phyloP scores from a whole-genome alignment of 441 rosid species.

The Euphorbia celastroides region DNA sequence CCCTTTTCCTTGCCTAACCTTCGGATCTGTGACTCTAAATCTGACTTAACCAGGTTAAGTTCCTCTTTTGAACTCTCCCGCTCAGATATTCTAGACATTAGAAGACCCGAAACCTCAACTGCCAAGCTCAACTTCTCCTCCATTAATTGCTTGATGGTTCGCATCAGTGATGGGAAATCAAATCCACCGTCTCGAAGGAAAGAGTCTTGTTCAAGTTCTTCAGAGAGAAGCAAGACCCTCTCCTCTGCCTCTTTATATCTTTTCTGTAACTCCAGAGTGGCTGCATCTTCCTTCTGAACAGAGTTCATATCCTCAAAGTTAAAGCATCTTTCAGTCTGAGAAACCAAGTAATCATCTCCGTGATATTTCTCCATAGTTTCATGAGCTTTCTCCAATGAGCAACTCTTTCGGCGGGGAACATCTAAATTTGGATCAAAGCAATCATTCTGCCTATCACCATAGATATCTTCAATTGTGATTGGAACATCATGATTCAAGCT shows the following conservation, averaged over 20 bases:
- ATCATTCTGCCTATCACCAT: constrained; percentile 45
- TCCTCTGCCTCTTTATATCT: constrained; percentile 69
- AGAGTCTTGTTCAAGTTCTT: constrained; percentile 56
- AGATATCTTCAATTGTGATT: constrained; percentile 73
- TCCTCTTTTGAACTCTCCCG: constrained; percentile 60
- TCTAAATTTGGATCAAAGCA: constrained; percentile 42
- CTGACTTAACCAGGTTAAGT: constrained; percentile 45
- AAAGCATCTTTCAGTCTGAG: constrained; percentile 27
- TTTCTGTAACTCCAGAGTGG: constrained; percentile 48
- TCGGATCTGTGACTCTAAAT: constrained; percentile 45
- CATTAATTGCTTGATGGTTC: constrained; percentile 44
- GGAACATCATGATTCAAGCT: constrained; percentile 50
- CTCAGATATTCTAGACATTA: constrained; percentile 58
- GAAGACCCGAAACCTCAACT: constrained; percentile 58
- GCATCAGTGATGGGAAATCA: constrained; percentile 61
- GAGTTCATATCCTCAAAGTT: constrained; percentile 27
- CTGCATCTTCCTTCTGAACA: constrained; percentile 36
- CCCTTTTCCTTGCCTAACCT: constrained; percentile 70
- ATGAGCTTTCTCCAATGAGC: constrained; percentile 35
- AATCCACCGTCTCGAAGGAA: constrained; percentile 45
- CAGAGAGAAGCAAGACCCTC: constrained; percentile 60
- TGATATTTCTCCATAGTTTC: constrained; percentile 30
- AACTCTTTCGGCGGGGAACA: constrained; percentile 31
- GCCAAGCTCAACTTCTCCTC: constrained; percentile 77
- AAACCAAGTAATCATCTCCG: constrained; percentile 32